These are phyloP conservation scores for Coelastrella sp. DNA, from an alignment of 139 green algal genomes.

Conservation along the genomic window DNA sequence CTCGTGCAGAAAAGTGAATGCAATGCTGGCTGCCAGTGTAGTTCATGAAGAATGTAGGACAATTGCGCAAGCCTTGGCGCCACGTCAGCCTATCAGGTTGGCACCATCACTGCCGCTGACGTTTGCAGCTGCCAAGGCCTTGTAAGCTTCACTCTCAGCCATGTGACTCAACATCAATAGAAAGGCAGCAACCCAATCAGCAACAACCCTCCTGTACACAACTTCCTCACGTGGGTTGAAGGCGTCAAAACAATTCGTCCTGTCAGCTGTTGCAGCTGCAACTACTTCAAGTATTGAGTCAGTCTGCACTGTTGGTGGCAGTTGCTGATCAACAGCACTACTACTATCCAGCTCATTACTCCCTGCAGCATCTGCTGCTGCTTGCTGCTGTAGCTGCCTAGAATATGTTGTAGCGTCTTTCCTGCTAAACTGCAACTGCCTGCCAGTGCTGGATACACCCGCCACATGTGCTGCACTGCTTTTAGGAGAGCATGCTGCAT, in stretches of 20 bases:
- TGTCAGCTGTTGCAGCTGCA: not conserved
- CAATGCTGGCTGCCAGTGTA: too few relatives aligned
- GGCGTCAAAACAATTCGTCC: not conserved
- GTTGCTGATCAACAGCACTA: not conserved
- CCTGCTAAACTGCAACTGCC: too few relatives aligned
- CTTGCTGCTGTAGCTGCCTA: too few relatives aligned
- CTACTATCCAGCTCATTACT: not conserved
- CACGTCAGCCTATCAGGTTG: not conserved
- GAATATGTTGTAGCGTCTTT: too few relatives aligned
- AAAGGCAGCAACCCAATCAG: slow-evolving; percentile 30
- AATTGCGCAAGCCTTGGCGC: too few relatives aligned
- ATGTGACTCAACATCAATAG: slow-evolving; percentile 39
- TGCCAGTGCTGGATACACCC: too few relatives aligned
- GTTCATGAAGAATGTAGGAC: too few relatives aligned
- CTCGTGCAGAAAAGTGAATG: too few relatives aligned
- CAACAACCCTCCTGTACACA: slow-evolving; percentile 16
- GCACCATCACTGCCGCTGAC: not conserved
- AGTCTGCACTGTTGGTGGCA: not conserved
- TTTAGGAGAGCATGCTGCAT: too few relatives aligned
- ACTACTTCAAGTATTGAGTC: not conserved
- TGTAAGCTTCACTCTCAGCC: not conserved
- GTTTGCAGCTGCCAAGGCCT: not conserved
- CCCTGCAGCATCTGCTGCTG: not conserved
- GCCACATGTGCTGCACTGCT: too few relatives aligned
- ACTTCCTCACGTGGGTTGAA: slow-evolving; percentile 13